A percentile compares a stretch with the other conserved stretches of the same genome.
phyloP scores from a whole-genome alignment of 805 yeast species.

The Jamesozyma spencerorum region DNA sequence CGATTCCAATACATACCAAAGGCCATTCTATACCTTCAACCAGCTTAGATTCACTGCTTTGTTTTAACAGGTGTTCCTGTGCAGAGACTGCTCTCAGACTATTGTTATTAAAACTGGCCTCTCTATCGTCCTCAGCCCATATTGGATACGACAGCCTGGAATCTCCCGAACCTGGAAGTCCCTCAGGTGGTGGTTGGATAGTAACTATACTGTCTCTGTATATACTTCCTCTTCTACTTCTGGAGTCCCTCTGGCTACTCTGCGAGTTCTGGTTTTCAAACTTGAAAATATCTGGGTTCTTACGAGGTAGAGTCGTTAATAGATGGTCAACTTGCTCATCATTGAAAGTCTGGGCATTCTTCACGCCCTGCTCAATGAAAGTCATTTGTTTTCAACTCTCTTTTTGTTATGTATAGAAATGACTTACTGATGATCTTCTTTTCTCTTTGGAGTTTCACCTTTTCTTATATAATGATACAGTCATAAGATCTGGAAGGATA shows the following conservation, averaged over 20 bases:
- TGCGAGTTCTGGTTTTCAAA: constrained; percentile 3
- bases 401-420: background rate
- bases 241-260: background rate
- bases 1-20: background rate
- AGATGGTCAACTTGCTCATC: constrained; percentile 7
- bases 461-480: too few species aligned
- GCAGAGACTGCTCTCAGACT: background rate
- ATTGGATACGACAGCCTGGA: background rate
- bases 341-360: constrained; percentile 8
- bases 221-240: constrained; percentile 6
- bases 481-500: too few species aligned
- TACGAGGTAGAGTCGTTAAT: constrained; percentile 11
- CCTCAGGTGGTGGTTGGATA: background rate
- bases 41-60: background rate
- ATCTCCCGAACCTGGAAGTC: background rate
- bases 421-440: background rate
- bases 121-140: background rate
- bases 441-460: too few species aligned
- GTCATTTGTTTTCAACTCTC: background rate
- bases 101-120: background rate
- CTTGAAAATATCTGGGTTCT: constrained; percentile 12
- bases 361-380: constrained; percentile 1
- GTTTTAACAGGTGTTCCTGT: background rate
- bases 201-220: constrained; percentile 9
- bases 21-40: background rate